Percentiles rank a stretch among this genome's conserved stretches.
Evolutionary conservation across 2,329 filamentous ascomycete genomes (phyloP).

Genomic region (Diplocarpon rosae): DNA sequence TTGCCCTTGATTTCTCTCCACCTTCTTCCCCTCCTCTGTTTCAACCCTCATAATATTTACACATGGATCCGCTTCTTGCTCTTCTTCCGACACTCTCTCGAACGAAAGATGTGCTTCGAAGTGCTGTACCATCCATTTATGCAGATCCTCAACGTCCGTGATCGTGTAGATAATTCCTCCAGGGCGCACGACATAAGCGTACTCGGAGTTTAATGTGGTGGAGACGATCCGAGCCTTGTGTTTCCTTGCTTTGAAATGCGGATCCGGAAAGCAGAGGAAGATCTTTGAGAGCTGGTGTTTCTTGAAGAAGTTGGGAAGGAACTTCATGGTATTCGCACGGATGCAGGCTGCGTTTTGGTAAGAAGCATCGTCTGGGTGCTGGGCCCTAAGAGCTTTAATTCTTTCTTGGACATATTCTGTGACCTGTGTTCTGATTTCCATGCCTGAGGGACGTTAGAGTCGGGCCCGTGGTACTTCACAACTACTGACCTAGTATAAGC

Average conservation of each 20-base stretch:
- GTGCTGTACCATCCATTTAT: conserved; percentile 86
- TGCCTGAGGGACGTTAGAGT: conserved; percentile 39
- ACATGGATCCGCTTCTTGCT: conserved; percentile 58
- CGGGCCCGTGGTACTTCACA: not conserved
- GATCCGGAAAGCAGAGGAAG: conserved; percentile 97
- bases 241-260: conserved; percentile 94
- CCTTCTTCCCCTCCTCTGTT: conserved; percentile 97
- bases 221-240: conserved; percentile 95
- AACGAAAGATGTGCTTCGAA: conserved; percentile 71
- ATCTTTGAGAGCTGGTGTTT: conserved; percentile 75
- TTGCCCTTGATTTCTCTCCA: conserved; percentile 75
- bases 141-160: conserved; percentile 90
- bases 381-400: conserved; percentile 66
- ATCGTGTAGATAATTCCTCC: conserved; percentile 92
- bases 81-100: conserved; percentile 58
- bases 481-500: conserved; percentile 61
- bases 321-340: conserved; percentile 96
- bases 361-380: conserved; percentile 40
- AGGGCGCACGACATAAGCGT: conserved; percentile 74
- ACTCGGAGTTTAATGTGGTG: conserved; percentile 79
- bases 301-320: conserved; percentile 93
- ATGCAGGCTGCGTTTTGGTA: conserved; percentile 87
- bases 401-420: conserved; percentile 84
- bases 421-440: conserved; percentile 88
- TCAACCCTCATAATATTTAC: conserved; percentile 66